Percentiles rank a stretch among this genome's conserved stretches.
phyloP scores from a whole-genome alignment of 805 yeast genomes.

The Sugiyamaella lignohabitans region DNA sequence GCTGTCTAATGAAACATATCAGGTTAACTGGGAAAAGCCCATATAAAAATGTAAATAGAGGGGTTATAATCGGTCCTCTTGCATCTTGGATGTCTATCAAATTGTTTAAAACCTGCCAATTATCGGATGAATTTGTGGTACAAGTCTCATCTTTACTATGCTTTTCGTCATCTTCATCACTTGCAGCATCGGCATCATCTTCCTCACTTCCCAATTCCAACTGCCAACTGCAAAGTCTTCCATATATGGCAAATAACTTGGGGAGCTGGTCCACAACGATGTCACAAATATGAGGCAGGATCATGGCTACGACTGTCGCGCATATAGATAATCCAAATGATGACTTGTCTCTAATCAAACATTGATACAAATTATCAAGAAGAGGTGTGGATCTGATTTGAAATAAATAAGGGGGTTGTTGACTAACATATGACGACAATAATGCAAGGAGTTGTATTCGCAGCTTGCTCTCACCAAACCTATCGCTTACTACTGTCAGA shows the following conservation, averaged over 20 bases:
- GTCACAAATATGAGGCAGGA: conserved; percentile 39
- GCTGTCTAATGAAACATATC: conserved; percentile 37
- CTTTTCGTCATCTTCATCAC: not conserved
- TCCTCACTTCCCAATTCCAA: conserved; percentile 8
- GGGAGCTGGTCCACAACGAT: conserved; percentile 33
- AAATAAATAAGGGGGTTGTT: conserved; percentile 26
- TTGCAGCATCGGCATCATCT: not conserved
- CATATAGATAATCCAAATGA: conserved; percentile 37
- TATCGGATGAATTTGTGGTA: conserved; percentile 5
- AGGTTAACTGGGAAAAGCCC: conserved; percentile 53
- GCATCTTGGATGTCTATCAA: conserved; percentile 12
- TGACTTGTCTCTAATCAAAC: conserved; percentile 38
- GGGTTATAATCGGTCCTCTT: conserved; percentile 27
- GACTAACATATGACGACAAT: conserved; percentile 33
- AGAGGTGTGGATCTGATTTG: conserved; percentile 34
- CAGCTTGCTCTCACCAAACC: conserved; percentile 30
- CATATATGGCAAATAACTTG: conserved; percentile 39
- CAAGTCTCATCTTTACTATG: not conserved
- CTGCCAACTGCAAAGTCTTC: conserved; percentile 40
- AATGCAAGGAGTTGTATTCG: conserved; percentile 39
- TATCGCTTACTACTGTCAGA: conserved; percentile 34
- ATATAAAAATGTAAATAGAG: conserved; percentile 46
- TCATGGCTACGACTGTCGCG: conserved; percentile 36
- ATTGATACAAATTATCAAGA: conserved; percentile 35
- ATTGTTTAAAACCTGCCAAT: conserved; percentile 26